Evolutionary conservation across 2,329 filamentous ascomycete genomes (phyloP), one percentile per base, ranked within the genome.

Genomic region (Cercospora berteroae): DNA sequence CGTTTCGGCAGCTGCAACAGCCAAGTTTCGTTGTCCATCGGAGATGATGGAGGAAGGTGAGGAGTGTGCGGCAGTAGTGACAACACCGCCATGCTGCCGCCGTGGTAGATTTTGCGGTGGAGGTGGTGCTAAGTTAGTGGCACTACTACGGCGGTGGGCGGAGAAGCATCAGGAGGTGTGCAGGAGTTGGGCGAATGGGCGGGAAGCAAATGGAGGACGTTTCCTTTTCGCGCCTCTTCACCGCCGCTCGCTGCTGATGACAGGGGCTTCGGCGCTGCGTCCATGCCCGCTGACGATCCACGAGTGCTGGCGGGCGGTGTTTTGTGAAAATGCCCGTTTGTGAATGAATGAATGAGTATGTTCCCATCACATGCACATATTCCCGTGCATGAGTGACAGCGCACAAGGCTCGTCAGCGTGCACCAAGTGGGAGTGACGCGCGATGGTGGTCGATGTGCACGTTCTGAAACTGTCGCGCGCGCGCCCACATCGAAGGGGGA

Each of bases 231-330:
- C 44, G 44, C 12, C 44, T 50, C 23, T 56, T 56, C 52, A 56
- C 52, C 52, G 52, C 52, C 52, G 52, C 52, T 56, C 44, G 52
- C 52, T 56, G 52, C 52, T 56, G 52, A 31, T 31, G 52, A 56
- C 52, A 56, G 52, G 52, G 52, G 52, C 52, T 29, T 8, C 50
- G 50, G 42, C 42, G 42, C 42, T 50, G 44, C 52, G 52, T 31
- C 4, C 52, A 29, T n/a, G 27, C 52, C 25, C 9, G 6, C 52
- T 20, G 52, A 27, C 52, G 27, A 27, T 56, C 52, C 25, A 16
- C 25, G 25, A 8, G 10, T 56, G 23, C 23, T 56, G 36, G 36
- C 23, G 23, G 23, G 16, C 52, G 52, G 27, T 56, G 27, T 18
- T 16, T 39, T 16, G 36, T 39, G 36, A 39, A 39, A 23, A 23